A percentile compares a stretch with the other conserved stretches of the same genome.
Conservation (phyloP, 345 rosid genomes). For the Salix udensis region DNA sequence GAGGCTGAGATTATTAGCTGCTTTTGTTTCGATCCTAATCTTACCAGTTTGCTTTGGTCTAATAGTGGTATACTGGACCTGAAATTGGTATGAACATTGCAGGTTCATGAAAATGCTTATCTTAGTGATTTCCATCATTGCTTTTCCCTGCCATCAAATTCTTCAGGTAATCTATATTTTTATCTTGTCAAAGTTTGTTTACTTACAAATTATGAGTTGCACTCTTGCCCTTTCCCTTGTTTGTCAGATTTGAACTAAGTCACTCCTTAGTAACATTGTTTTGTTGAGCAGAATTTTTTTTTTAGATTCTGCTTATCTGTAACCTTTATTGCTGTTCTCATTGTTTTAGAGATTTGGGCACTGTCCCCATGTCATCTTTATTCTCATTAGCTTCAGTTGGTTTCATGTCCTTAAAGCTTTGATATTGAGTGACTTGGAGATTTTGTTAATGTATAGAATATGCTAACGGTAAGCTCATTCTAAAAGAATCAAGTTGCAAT, state of each 20-base stretch:
- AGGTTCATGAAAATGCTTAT: conserved; percentile 97
- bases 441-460: neutral
- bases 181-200: neutral
- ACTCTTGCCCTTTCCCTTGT: neutral
- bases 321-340: neutral
- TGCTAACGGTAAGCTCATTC: neutral
- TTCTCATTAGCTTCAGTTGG: neutral
- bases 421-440: neutral
- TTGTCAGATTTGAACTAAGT: neutral
- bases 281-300: neutral
- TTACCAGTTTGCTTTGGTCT: neutral
- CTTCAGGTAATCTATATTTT: conserved; percentile 47
- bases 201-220: neutral
- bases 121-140: conserved; percentile 90
- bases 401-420: neutral
- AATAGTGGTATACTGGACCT: conserved; percentile 7
- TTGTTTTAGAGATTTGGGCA: neutral
- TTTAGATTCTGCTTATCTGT: neutral
- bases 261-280: neutral
- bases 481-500: neutral
- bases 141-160: conserved; percentile 71
- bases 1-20: neutral
- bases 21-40: neutral
- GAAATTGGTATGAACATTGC: conserved; percentile 23
- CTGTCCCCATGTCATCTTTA: neutral